Evolutionary conservation across 78 protist species (phyloP), one percentile per base, ranked within the genome.

Genomic region (Anaeramoeba ignava): DNA sequence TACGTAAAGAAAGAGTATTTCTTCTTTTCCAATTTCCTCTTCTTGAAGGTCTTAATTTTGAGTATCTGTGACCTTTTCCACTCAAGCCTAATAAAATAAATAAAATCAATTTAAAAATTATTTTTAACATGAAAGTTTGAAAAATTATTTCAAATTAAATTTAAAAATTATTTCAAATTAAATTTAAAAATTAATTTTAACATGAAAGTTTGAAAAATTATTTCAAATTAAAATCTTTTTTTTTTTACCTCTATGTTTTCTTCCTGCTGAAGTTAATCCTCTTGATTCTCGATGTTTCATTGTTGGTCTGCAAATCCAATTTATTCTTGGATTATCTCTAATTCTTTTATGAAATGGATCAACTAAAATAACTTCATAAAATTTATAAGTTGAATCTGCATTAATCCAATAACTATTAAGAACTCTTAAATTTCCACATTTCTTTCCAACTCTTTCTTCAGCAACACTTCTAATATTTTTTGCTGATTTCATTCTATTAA

Each of bases 371-470:
- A 97, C 99, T 90, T 98, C 99, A 87, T 81, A 98, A 92, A 82
- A 97, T 89, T 95, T 96, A 97, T 88, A 96, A 88, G 94, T 86
- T 2, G 94, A 90, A 88, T 98, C 99, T 88, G 39, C 87, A 92
- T 83, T 87, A 39, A 97, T 92, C 98, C 98, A 97, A 95, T 98
- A 98, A 42, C 99, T 96, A 97, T 96, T 97, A 89, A 98, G 94
- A 37, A 98, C 99, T 73, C 99, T 95, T 81, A 98, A 93, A 79
- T 79, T 83, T 78, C 95, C 95, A 84, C 89, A 83, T 68, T 88
- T 39, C 38, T 93, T 90, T 73, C 99, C 99, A 36, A 88, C 98
- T 39, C 98, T 91, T 91, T 90, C 95, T 93, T 98, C 99, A 40
- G 99, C 99, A 40, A 95, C 83, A 33, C 89, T 0, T 40, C 93